These are phyloP conservation scores for Jackrogersella minutella DNA, from an alignment of 495 filamentous ascomycete species.

Conservation along the genomic window DNA sequence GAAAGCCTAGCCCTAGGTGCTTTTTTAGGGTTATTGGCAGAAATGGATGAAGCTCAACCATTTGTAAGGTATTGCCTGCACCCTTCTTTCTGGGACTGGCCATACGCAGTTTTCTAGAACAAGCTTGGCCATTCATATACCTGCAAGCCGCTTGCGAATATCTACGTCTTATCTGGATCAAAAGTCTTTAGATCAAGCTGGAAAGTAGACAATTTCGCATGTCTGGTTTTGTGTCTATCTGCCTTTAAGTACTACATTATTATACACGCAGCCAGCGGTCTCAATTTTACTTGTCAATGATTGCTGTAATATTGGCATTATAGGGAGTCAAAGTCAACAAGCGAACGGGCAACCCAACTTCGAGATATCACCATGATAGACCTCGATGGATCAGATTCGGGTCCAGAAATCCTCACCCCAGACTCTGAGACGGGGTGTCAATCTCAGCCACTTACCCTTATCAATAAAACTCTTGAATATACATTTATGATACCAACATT, in stretches of 20 bases:
- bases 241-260: background rate
- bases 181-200: background rate
- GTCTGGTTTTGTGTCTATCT: background rate
- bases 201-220: background rate
- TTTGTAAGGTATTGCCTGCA: slow-evolving; percentile 9
- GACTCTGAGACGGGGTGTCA: slow-evolving; percentile 33
- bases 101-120: background rate
- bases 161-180: too few relatives aligned
- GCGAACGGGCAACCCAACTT: background rate
- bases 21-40: slow-evolving; percentile 6
- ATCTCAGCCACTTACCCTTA: slow-evolving; percentile 73
- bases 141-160: too few relatives aligned
- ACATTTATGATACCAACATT: slow-evolving; percentile 85
- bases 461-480: slow-evolving; percentile 83
- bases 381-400: slow-evolving; percentile 37
- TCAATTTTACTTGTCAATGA: background rate
- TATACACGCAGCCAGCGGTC: background rate
- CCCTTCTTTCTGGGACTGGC: background rate
- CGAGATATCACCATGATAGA: slow-evolving; percentile 23
- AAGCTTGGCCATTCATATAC: slow-evolving; percentile 8
- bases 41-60: slow-evolving; percentile 9
- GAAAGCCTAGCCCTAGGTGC: slow-evolving; percentile 19
- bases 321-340: background rate
- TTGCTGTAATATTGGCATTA: background rate
- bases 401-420: slow-evolving; percentile 37